A percentile compares a stretch with the other conserved stretches of the same genome.
Evolutionary conservation across 139 green algal genomes (phyloP).

Genomic region (Ulvella scutata): DNA sequence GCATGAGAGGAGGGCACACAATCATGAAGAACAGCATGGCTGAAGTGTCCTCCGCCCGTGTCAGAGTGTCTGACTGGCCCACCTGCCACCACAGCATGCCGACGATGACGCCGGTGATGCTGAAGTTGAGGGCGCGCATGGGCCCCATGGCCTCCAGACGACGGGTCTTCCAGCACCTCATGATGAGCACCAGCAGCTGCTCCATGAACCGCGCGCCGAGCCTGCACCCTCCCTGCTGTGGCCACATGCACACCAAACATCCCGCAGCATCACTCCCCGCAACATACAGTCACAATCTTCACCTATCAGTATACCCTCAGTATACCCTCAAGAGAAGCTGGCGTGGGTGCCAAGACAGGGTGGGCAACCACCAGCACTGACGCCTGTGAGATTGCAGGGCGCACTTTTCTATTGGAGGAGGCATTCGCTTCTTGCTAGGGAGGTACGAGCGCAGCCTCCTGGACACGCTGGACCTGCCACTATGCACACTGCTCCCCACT

Average conservation of each 20-base stretch:
- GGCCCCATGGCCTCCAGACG: slow-evolving; percentile 40
- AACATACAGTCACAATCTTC: not conserved
- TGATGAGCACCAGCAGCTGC: slow-evolving; percentile 22
- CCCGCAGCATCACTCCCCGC: not conserved
- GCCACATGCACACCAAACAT: not conserved
- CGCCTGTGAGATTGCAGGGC: not conserved
- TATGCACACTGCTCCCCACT: too few relatives aligned
- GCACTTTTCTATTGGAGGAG: not conserved
- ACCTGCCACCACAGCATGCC: slow-evolving; percentile 32
- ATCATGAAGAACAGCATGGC: slow-evolving; percentile 39
- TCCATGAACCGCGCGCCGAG: slow-evolving; percentile 8
- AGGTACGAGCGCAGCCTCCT: not conserved
- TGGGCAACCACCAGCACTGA: not conserved
- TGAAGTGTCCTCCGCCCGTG: slow-evolving; percentile 1
- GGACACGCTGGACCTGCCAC: too few relatives aligned
- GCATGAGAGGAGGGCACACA: not conserved
- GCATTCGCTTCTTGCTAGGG: not conserved
- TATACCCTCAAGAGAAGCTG: not conserved
- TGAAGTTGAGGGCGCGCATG: slow-evolving; percentile 22
- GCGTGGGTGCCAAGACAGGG: not conserved
- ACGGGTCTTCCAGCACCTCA: slow-evolving; percentile 30
- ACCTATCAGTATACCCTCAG: not conserved
- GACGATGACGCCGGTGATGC: slow-evolving; percentile 14
- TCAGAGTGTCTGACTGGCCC: slow-evolving; percentile 14
- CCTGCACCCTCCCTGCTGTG: slow-evolving; percentile 1